These are phyloP conservation scores for Candida corydali DNA, from an alignment of 805 yeast species.

Conservation along the genomic window DNA sequence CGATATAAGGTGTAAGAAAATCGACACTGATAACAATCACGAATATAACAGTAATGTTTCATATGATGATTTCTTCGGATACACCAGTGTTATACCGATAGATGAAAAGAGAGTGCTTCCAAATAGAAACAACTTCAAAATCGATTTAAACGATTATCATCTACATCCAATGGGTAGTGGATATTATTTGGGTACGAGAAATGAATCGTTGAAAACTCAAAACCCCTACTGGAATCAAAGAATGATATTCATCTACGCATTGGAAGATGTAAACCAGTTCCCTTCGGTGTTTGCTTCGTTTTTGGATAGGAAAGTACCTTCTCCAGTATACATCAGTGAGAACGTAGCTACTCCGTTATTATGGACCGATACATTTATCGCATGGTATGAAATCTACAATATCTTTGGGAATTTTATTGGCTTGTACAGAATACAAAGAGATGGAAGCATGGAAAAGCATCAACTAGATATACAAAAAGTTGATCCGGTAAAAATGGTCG, in stretches of 20 bases:
- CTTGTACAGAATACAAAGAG: constrained; percentile 21
- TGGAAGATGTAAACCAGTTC: constrained; percentile 13
- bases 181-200: constrained; percentile 22
- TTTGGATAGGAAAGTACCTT: constrained; percentile 21
- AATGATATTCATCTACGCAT: constrained; percentile 20
- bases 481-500: constrained; percentile 28
- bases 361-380: constrained; percentile 29
- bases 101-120: constrained; percentile 18
- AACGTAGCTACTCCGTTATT: constrained; percentile 10
- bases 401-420: constrained; percentile 25
- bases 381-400: constrained; percentile 37
- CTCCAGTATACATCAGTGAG: constrained; percentile 17
- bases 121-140: constrained; percentile 18
- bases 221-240: constrained; percentile 20
- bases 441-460: constrained; percentile 14
- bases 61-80: constrained; percentile 14
- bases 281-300: constrained; percentile 17
- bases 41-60: background rate
- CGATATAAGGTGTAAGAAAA: constrained; percentile 25
- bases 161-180: constrained; percentile 28
- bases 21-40: constrained; percentile 6
- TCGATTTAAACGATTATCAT: constrained; percentile 23
- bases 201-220: constrained; percentile 11
- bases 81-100: constrained; percentile 2
- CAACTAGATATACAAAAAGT: constrained; percentile 18